Conservation (phyloP, 78 protist species). For the Monosiga brevicollis region DNA sequence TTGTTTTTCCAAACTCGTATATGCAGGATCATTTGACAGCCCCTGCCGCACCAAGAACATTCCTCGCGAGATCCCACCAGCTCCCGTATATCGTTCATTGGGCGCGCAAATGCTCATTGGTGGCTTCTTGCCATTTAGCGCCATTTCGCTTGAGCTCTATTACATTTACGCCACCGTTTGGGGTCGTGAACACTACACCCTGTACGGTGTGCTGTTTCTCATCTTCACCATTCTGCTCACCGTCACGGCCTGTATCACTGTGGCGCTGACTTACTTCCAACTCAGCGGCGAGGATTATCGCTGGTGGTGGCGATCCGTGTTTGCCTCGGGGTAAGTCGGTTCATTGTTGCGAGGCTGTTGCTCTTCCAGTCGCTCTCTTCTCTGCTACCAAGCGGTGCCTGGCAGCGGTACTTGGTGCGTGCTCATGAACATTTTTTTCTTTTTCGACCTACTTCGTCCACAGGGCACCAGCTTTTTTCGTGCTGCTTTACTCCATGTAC, state of each 20-base stretch:
- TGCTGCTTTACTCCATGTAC: constrained; percentile 74
- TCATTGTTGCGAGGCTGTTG: neutral
- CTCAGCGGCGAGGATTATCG: constrained; percentile 88
- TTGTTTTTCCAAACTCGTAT: neutral
- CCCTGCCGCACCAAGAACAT: constrained; percentile 84
- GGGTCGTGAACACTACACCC: constrained; percentile 86
- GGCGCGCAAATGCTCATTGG: constrained; percentile 69
- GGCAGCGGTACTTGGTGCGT: too few species aligned
- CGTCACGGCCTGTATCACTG: constrained; percentile 89
- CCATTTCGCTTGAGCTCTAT: constrained; percentile 92
- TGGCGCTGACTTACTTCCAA: constrained; percentile 91
- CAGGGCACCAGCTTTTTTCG: constrained; percentile 67
- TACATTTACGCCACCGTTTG: constrained; percentile 83
- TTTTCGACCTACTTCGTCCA: too few species aligned
- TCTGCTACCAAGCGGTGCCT: too few species aligned
- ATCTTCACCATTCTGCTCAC: constrained; percentile 71
- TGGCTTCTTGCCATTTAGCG: constrained; percentile 90
- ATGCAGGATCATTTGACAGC: constrained; percentile 42
- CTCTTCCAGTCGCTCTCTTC: neutral
- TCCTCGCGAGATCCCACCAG: constrained; percentile 85
- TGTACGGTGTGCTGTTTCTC: constrained; percentile 76
- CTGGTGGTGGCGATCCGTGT: constrained; percentile 91
- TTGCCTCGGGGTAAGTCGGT: constrained; percentile 58
- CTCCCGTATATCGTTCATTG: constrained; percentile 58
- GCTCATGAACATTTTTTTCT: too few species aligned